Conservation (phyloP, 1,284 basidiomycete species). For the Irpex sp. region DNA sequence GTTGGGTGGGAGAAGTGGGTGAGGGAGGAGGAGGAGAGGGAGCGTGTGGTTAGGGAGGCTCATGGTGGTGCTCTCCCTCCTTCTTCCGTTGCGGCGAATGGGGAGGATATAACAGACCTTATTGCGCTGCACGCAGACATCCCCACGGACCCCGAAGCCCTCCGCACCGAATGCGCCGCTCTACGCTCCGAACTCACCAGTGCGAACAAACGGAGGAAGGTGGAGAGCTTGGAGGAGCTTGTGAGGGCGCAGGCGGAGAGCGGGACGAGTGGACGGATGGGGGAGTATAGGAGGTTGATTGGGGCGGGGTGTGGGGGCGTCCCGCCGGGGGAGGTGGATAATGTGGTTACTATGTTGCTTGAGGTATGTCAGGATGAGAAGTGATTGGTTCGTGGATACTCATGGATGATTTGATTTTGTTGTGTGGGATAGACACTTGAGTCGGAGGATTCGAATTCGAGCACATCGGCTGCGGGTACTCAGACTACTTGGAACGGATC, state of each 20-base stretch:
- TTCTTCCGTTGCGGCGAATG: conserved; percentile 33
- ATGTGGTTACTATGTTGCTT: conserved; percentile 76
- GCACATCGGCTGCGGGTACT: not conserved
- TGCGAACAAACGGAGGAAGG: conserved; percentile 63
- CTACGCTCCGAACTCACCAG: conserved; percentile 59
- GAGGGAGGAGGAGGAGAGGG: conserved; percentile 79
- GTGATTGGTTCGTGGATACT: conserved; percentile 2
- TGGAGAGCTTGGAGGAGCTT: conserved; percentile 68
- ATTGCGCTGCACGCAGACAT: conserved; percentile 51
- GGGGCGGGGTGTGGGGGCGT: conserved; percentile 88
- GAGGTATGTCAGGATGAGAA: conserved; percentile 51
- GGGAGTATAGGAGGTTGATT: conserved; percentile 83
- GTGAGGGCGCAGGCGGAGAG: conserved; percentile 84
- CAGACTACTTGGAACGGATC: not conserved
- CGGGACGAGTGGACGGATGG: conserved; percentile 85
- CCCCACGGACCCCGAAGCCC: conserved; percentile 52
- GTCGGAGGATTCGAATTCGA: conserved; percentile 52
- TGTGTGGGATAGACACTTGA: conserved; percentile 77
- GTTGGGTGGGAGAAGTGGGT: conserved; percentile 92
- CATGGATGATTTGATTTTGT: no score
- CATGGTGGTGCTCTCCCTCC: conserved; percentile 46
- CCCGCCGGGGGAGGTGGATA: conserved; percentile 81
- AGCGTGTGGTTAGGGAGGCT: conserved; percentile 57
- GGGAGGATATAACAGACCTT: conserved; percentile 66
- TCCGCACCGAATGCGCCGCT: conserved; percentile 57